Evolutionary conservation across 1,284 basidiomycete species (phyloP).

Genomic region (Prillingera fragicola): DNA sequence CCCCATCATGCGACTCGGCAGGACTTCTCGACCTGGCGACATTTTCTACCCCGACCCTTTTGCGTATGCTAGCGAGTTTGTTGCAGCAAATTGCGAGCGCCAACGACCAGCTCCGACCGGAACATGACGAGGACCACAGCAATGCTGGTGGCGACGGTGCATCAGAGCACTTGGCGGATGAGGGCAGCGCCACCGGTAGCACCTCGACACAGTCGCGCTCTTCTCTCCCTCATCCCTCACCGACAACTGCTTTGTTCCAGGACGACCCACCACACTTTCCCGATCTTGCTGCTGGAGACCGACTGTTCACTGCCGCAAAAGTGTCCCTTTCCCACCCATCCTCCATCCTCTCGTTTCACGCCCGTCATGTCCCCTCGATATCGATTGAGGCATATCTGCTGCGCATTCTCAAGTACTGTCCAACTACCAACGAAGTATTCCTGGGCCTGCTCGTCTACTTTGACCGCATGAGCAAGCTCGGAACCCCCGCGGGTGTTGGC

Average conservation of each 20-base stretch:
- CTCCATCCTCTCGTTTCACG: constrained; percentile 87
- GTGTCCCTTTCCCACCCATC: constrained; percentile 69
- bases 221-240: constrained; percentile 21
- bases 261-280: constrained; percentile 48
- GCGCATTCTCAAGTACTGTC: constrained; percentile 96
- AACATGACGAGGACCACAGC: constrained; percentile 28
- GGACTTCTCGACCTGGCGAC: constrained; percentile 54
- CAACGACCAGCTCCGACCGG: constrained; percentile 61
- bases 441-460: constrained; percentile 92
- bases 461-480: constrained; percentile 63
- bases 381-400: constrained; percentile 89
- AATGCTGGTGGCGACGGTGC: not conserved
- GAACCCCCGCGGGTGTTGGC: constrained; percentile 34
- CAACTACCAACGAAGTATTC: constrained; percentile 97
- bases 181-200: not conserved
- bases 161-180: not conserved
- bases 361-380: constrained; percentile 90
- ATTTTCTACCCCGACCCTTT: constrained; percentile 59
- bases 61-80: constrained; percentile 81
- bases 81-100: constrained; percentile 86
- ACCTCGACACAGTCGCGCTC: constrained; percentile 2
- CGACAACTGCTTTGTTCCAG: constrained; percentile 38
- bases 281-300: constrained; percentile 32
- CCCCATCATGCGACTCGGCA: constrained; percentile 6
- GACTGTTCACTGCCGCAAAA: constrained; percentile 62